Conservation (phyloP, 2,329 filamentous ascomycete species). For the Calonectria honghensis region DNA sequence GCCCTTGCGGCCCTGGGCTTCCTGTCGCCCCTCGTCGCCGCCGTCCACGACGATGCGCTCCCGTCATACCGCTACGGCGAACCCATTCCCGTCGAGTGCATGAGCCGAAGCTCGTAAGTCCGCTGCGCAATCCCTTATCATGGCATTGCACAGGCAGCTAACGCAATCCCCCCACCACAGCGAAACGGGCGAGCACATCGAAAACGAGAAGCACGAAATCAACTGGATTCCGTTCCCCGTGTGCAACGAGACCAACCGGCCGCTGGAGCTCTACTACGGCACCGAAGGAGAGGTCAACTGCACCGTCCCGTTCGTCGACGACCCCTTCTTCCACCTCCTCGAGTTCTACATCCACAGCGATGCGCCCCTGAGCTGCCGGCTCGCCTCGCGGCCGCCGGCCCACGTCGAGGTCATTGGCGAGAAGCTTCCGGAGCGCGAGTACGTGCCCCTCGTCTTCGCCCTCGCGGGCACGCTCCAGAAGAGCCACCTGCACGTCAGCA, state of each 20-base stretch:
- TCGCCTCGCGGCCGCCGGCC: slow-evolving; percentile 83
- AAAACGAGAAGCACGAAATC: slow-evolving; percentile 86
- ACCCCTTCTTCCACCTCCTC: slow-evolving; percentile 90
- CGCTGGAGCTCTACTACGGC: slow-evolving; percentile 92
- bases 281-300: slow-evolving; percentile 88
- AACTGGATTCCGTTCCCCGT: slow-evolving; percentile 93
- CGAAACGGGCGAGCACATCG: slow-evolving; percentile 92
- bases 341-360: slow-evolving; percentile 99
- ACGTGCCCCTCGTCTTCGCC: slow-evolving; percentile 91
- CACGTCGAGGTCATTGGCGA: slow-evolving; percentile 74
- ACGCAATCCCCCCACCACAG: slow-evolving; percentile 63
- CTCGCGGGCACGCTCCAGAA: slow-evolving; percentile 91
- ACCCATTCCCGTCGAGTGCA: slow-evolving; percentile 81
- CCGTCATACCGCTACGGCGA: slow-evolving; percentile 81
- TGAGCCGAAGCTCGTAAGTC: slow-evolving; percentile 83
- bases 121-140: neutral
- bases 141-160: neutral
- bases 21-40: slow-evolving; percentile 54
- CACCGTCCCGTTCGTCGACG: slow-evolving; percentile 84
- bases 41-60: slow-evolving; percentile 64
- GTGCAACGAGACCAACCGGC: slow-evolving; percentile 90
- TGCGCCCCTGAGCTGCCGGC: slow-evolving; percentile 91
- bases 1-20: slow-evolving; percentile 49
- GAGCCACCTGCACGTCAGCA: slow-evolving; percentile 92
- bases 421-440: slow-evolving; percentile 71